A percentile compares a stretch with the other conserved stretches of the same genome.
These are phyloP conservation scores for Aspergillus intermedius DNA, from an alignment of 2,329 filamentous ascomycete species.

Conservation along the genomic window DNA sequence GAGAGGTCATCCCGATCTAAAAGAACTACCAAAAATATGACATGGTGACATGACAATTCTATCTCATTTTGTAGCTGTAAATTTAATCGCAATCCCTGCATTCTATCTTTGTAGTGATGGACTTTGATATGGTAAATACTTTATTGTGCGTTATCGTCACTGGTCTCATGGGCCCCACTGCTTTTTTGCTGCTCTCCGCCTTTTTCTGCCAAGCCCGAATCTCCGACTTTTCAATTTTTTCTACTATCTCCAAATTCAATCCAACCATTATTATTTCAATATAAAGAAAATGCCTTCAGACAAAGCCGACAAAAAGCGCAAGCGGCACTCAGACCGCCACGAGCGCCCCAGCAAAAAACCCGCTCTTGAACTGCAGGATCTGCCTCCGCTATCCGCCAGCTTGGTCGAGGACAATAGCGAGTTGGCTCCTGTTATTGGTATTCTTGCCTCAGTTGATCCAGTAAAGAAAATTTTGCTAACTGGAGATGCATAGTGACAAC, in stretches of 20 bases:
- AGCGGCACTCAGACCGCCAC: constrained; percentile 40
- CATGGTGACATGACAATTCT: not conserved
- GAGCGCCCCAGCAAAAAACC: constrained; percentile 45
- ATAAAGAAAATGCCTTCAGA: constrained; percentile 25
- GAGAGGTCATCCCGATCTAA: constrained; percentile 22
- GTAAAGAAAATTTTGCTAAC: not conserved
- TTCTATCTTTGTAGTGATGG: not conserved
- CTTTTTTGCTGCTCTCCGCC: constrained; percentile 1
- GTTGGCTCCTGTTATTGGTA: constrained; percentile 47
- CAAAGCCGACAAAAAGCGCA: constrained; percentile 46
- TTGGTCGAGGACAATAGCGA: constrained; percentile 43
- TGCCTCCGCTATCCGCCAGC: constrained; percentile 39
- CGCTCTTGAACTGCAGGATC: constrained; percentile 31
- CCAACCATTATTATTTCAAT: not conserved
- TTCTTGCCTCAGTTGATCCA: constrained; percentile 6
- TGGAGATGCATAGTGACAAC: constrained; percentile 21
- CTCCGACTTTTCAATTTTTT: constrained; percentile 1
- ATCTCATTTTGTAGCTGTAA: constrained; percentile 17
- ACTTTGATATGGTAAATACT: not conserved
- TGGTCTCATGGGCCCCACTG: not conserved
- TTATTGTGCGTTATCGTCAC: not conserved
- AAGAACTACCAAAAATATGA: constrained; percentile 10
- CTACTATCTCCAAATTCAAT: not conserved
- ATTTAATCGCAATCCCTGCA: constrained; percentile 9
- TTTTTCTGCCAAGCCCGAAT: constrained; percentile 1